Evolutionary conservation across 2,329 filamentous ascomycete genomes (phyloP).

Genomic region (Ceratocystis colombiana): DNA sequence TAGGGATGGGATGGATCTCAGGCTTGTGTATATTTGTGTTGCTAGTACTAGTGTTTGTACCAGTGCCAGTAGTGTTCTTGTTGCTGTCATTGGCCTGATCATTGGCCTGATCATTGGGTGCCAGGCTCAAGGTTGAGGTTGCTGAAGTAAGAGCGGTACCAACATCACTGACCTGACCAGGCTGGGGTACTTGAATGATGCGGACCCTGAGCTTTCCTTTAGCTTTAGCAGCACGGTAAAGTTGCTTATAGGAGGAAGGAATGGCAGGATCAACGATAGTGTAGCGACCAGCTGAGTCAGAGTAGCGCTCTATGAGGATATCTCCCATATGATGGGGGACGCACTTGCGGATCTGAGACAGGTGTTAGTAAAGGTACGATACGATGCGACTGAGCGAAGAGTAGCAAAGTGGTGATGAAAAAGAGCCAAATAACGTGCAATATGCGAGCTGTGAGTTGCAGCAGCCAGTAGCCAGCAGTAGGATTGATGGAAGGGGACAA

Average conservation of each 20-base stretch:
- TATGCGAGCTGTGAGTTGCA: too few species aligned
- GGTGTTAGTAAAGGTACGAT: neutral
- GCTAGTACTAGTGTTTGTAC: too few species aligned
- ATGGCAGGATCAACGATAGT: neutral
- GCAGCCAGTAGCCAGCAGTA: neutral
- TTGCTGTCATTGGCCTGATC: neutral
- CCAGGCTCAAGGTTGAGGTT: neutral
- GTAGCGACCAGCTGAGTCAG: constrained; percentile 77
- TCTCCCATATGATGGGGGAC: constrained; percentile 49
- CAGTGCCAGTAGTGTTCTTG: too few species aligned
- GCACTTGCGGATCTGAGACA: constrained; percentile 54
- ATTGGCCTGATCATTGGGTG: neutral
- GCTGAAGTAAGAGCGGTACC: neutral
- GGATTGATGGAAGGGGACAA: neutral
- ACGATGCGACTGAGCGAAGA: constrained; percentile 15
- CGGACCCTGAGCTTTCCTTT: constrained; percentile 94
- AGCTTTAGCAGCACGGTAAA: constrained; percentile 91
- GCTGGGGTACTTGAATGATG: constrained; percentile 41
- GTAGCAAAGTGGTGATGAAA: constrained; percentile 24
- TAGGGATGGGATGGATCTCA: neutral
- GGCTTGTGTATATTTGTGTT: neutral
- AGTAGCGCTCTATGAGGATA: constrained; percentile 79
- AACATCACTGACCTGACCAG: neutral
- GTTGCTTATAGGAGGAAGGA: constrained; percentile 69
- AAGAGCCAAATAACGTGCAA: too few species aligned